Percentiles rank a stretch among this genome's conserved stretches.
Evolutionary conservation across 257 asterid genomes (phyloP).

Genomic region (Penstemon eatonii): DNA sequence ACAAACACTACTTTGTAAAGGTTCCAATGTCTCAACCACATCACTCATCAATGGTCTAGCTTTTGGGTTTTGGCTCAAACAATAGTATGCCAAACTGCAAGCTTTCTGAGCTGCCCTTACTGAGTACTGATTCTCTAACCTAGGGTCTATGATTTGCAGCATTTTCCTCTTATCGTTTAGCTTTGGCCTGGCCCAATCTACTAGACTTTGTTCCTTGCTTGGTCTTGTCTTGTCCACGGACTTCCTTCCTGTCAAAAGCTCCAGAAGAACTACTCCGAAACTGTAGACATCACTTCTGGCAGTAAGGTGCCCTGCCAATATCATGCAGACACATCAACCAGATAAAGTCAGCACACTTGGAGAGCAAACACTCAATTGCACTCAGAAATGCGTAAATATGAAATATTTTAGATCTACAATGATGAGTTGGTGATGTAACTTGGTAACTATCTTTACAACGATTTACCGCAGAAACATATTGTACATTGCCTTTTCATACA

Average conservation of each 20-base stretch:
- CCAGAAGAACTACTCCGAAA: constrained; percentile 96
- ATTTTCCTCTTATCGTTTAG: constrained; percentile 88
- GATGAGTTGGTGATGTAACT: background rate
- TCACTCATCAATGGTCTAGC: constrained; percentile 99
- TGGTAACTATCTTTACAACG: background rate
- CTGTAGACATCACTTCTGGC: constrained; percentile 99
- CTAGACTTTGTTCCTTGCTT: constrained; percentile 96
- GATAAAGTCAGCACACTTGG: constrained; percentile 10
- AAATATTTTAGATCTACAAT: constrained; percentile 1
- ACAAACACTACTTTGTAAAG: constrained; percentile 63
- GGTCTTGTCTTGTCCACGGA: constrained; percentile 98
- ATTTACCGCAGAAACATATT: background rate
- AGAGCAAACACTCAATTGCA: constrained; percentile 9
- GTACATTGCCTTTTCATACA: background rate
- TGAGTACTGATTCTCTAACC: constrained; percentile 87
- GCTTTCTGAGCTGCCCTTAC: constrained; percentile 98
- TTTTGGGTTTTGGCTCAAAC: constrained; percentile 97
- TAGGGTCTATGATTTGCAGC: constrained; percentile 95
- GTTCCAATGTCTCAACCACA: constrained; percentile 95
- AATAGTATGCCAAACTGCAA: constrained; percentile 97
- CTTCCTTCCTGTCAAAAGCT: constrained; percentile 94
- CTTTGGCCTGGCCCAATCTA: constrained; percentile 98
- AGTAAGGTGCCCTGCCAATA: constrained; percentile 86
- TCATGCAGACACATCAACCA: constrained; percentile 29
- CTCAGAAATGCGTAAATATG: background rate